A percentile compares a stretch with the other conserved stretches of the same genome.
Evolutionary conservation across 1,284 basidiomycete species (phyloP).

Genomic region (Ceratobasidium sp.): DNA sequence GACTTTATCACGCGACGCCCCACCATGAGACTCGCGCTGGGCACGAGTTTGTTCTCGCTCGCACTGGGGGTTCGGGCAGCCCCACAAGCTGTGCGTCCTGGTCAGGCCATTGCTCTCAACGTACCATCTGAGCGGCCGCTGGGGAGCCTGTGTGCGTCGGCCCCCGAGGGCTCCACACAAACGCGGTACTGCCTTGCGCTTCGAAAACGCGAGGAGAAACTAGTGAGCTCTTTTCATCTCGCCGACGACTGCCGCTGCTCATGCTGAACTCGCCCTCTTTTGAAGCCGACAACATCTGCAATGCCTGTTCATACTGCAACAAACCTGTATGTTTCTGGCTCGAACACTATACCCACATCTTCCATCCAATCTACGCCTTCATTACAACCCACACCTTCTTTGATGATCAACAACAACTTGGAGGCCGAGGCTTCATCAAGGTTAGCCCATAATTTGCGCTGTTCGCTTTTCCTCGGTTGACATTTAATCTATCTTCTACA

Average conservation of each 20-base stretch:
- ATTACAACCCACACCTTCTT: background rate
- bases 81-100: slow-evolving; percentile 10
- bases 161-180: no score
- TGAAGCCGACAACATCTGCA: background rate
- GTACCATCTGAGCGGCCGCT: background rate
- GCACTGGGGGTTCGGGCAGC: slow-evolving; percentile 13
- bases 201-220: slow-evolving; percentile 4
- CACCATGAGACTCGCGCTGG: slow-evolving; percentile 37
- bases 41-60: slow-evolving; percentile 22
- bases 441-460: background rate
- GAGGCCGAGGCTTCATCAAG: slow-evolving; percentile 5
- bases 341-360: background rate
- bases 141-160: background rate
- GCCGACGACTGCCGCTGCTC: background rate
- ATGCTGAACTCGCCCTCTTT: background rate
- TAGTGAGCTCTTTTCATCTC: slow-evolving; percentile 34
- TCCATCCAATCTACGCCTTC: slow-evolving; percentile 6
- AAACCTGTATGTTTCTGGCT: background rate
- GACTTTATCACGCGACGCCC: slow-evolving; percentile 1
- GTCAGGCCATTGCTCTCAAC: slow-evolving; percentile 7
- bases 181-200: no score
- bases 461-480: background rate
- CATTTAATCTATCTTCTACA: slow-evolving; percentile 19
- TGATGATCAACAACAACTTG: background rate
- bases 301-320: no score